phyloP scores from a whole-genome alignment of 1,139 yeast species.

The Zygotorulaspora mrakii region DNA sequence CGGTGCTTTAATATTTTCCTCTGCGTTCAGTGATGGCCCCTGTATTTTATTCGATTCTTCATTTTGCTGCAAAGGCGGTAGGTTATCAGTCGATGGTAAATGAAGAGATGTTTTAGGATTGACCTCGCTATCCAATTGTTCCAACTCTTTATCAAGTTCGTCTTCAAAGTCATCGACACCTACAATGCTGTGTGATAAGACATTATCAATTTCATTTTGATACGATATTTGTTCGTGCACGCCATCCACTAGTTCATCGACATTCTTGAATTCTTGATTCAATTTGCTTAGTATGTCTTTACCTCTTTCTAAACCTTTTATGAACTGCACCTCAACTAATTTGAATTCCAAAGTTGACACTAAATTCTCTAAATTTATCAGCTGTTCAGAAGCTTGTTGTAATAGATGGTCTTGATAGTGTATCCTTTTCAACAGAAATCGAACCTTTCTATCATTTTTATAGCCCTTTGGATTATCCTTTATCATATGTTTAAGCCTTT shows the following conservation, averaged over 20 bases:
- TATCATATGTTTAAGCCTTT: conserved; percentile 32
- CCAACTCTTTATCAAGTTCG: conserved; percentile 56
- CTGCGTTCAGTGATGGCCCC: conserved; percentile 16
- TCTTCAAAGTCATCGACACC: conserved; percentile 46
- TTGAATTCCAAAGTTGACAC: conserved; percentile 83
- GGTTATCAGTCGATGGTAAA: conserved; percentile 27
- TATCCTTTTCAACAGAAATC: conserved; percentile 67
- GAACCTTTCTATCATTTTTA: conserved; percentile 45
- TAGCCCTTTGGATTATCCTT: conserved; percentile 24
- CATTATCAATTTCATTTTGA: conserved; percentile 61
- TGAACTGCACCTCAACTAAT: conserved; percentile 77
- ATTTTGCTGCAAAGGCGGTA: conserved; percentile 13
- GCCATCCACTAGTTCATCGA: conserved; percentile 82
- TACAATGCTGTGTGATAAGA: conserved; percentile 43
- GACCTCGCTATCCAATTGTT: conserved; percentile 42
- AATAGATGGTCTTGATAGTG: conserved; percentile 76
- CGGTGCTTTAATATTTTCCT: conserved; percentile 5
- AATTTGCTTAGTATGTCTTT: conserved; percentile 68
- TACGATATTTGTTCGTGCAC: conserved; percentile 75
- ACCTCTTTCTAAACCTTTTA: conserved; percentile 77
- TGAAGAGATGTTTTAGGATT: conserved; percentile 18
- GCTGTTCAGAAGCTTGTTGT: conserved; percentile 67
- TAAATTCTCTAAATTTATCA: conserved; percentile 69
- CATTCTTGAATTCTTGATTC: conserved; percentile 72
- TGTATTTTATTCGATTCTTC: conserved; percentile 6